Evolutionary conservation across 495 filamentous ascomycete genomes (phyloP).

Genomic region (Talaromyces stipitatus): DNA sequence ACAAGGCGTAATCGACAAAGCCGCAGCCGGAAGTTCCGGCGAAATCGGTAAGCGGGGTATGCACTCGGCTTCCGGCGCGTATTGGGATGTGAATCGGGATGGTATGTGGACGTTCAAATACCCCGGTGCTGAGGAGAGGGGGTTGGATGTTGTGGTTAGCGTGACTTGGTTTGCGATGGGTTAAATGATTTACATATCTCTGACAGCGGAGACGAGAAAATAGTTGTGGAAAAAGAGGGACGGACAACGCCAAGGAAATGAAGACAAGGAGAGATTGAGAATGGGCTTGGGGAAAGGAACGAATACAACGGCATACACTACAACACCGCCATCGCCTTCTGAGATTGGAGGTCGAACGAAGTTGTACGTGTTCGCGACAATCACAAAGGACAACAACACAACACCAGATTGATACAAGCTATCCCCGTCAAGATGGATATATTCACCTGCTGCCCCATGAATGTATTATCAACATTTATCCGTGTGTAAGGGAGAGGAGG

Average conservation of each 20-base stretch:
- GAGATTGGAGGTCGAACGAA: background rate
- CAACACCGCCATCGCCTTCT: background rate
- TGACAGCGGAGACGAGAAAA: conserved; percentile 8
- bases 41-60: conserved; percentile 81
- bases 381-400: background rate
- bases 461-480: background rate
- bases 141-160: conserved; percentile 85
- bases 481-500: background rate
- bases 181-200: conserved; percentile 21
- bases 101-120: conserved; percentile 98
- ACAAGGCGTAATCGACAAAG: conserved; percentile 49
- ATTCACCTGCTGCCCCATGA: background rate
- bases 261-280: background rate
- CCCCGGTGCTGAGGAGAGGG: conserved; percentile 71
- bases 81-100: conserved; percentile 95
- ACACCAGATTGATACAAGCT: background rate
- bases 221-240: background rate
- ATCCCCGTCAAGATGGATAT: background rate
- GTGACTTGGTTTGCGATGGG: conserved; percentile 73
- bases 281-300: background rate
- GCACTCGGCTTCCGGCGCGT: conserved; percentile 91
- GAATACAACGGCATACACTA: background rate
- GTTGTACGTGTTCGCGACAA: background rate
- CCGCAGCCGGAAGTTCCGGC: conserved; percentile 27
- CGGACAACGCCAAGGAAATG: background rate